phyloP scores from a whole-genome alignment of 768 basidiomycete species.

The Pleurotus citrinopileatus region DNA sequence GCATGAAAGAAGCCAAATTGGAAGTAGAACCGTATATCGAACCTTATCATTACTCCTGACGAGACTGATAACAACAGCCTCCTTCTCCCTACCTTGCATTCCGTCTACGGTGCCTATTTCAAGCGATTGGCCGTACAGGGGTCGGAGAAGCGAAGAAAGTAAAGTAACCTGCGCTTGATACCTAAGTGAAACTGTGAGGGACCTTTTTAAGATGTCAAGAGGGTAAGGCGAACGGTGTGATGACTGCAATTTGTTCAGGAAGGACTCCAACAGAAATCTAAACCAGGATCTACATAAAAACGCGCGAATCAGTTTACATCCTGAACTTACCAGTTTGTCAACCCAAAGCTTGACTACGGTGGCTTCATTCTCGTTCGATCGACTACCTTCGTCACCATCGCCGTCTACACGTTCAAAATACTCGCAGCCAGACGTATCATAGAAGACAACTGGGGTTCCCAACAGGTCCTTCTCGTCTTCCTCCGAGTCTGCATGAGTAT shows the following conservation, averaged over 20 bases:
- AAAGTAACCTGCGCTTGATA: constrained; percentile 95
- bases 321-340: constrained; percentile 57
- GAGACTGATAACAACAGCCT: constrained; percentile 88
- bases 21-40: constrained; percentile 13
- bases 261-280: constrained; percentile 18
- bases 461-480: constrained; percentile 74
- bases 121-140: constrained; percentile 60
- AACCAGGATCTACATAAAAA: not conserved
- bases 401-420: constrained; percentile 84
- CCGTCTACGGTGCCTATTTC: constrained; percentile 97
- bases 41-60: constrained; percentile 90
- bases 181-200: constrained; percentile 29
- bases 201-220: not conserved
- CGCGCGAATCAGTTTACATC: not conserved
- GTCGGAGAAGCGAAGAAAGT: constrained; percentile 72
- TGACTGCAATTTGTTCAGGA: constrained; percentile 68
- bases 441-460: constrained; percentile 81
- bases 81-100: constrained; percentile 96
- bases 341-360: constrained; percentile 83
- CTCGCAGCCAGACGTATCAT: constrained; percentile 93
- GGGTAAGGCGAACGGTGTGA: constrained; percentile 57
- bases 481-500: constrained; percentile 45
- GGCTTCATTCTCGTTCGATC: constrained; percentile 94
- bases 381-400: constrained; percentile 84
- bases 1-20: constrained; percentile 7